phyloP scores from a whole-genome alignment of 78 protist species.

The Mastigamoeba balamuthi region DNA sequence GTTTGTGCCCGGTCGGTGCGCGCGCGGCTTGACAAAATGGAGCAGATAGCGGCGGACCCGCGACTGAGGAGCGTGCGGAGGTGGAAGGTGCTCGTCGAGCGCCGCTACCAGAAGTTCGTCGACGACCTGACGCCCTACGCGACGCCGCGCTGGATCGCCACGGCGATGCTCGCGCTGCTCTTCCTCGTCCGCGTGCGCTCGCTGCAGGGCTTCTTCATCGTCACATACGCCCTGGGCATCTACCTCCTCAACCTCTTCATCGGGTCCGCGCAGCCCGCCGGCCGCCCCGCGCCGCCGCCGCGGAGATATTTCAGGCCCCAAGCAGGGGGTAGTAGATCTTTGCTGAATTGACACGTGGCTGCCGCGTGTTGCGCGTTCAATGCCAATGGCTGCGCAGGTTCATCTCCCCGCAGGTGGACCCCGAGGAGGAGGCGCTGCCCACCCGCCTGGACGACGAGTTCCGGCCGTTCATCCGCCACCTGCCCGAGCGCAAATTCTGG shows the following conservation, averaged over 20 bases:
- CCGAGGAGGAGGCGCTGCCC: conserved; percentile 67
- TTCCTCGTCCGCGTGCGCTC: not conserved
- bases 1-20: no score
- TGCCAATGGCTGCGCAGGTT: no score
- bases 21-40: no score
- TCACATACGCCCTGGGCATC: conserved; percentile 42
- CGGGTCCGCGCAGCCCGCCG: no score
- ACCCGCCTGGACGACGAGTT: conserved; percentile 70
- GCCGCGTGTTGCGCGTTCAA: no score
- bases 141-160: not conserved
- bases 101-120: not conserved
- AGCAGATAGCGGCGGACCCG: no score
- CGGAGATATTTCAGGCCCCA: no score
- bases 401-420: conserved; percentile 79
- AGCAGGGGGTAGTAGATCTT: no score
- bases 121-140: not conserved
- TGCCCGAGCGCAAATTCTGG: conserved; percentile 90
- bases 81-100: no score
- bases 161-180: not conserved
- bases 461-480: conserved; percentile 72
- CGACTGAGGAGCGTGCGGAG: no score
- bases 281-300: no score
- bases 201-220: not conserved
- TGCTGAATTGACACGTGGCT: no score
- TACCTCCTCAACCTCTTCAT: conserved; percentile 74